phyloP scores from a whole-genome alignment of 2,329 filamentous ascomycete genomes.

The Aciculosporium take region DNA sequence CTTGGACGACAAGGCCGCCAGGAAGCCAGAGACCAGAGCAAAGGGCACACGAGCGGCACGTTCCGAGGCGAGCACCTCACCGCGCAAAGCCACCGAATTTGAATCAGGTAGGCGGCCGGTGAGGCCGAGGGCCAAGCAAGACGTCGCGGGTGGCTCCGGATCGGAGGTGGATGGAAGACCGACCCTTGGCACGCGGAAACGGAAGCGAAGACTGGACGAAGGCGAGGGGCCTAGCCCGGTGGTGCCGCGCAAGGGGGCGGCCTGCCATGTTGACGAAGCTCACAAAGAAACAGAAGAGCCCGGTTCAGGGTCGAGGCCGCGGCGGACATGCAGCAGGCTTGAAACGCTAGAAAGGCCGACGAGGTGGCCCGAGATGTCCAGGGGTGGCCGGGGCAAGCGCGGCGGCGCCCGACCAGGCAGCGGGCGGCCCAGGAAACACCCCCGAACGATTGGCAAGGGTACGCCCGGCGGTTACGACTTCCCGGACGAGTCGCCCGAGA shows the following conservation, averaged over 20 bases:
- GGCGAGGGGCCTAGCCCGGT: conserved; percentile 19
- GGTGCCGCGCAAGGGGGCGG: conserved; percentile 10
- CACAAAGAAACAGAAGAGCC: conserved; percentile 13
- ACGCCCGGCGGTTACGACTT: not conserved
- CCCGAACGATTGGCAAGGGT: conserved; percentile 11
- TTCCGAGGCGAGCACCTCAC: conserved; percentile 8
- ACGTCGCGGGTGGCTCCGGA: conserved; percentile 9
- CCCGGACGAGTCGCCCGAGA: not conserved
- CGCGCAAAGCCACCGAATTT: conserved; percentile 12
- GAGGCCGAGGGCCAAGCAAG: conserved; percentile 6
- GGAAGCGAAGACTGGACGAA: conserved; percentile 15
- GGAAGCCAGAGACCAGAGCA: conserved; percentile 14
- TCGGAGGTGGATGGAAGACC: conserved; percentile 8
- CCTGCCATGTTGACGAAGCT: conserved; percentile 12
- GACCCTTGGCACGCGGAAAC: conserved; percentile 12
- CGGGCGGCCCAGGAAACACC: conserved; percentile 25
- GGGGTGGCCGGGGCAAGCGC: conserved; percentile 23
- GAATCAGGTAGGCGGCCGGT: conserved; percentile 14
- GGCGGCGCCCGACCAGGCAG: conserved; percentile 25
- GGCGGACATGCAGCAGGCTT: conserved; percentile 11
- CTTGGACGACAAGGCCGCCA: conserved; percentile 23
- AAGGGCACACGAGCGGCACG: conserved; percentile 11
- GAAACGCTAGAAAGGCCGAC: conserved; percentile 5
- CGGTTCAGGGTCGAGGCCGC: conserved; percentile 13
- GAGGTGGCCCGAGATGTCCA: conserved; percentile 12